Percentiles rank a stretch among this genome's conserved stretches.
Conservation (phyloP, 116 monocot species). For the Iris pallida region DNA sequence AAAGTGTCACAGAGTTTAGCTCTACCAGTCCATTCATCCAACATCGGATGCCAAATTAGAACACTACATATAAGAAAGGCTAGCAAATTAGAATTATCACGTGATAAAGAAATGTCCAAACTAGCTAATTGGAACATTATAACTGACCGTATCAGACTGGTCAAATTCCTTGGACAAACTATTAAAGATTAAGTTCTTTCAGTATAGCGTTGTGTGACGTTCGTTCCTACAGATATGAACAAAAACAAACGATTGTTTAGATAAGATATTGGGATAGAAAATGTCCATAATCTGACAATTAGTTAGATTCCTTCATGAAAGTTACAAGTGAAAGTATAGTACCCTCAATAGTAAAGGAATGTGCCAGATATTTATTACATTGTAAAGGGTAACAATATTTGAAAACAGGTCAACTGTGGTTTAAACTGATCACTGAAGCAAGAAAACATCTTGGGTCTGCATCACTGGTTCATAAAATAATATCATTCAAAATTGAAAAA, state of each 20-base stretch:
- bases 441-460: no score
- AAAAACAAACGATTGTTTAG: background rate
- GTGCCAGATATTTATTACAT: conserved; percentile 98
- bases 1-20: conserved; percentile 68
- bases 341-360: conserved; percentile 90
- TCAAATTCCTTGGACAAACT: conserved; percentile 37
- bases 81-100: background rate
- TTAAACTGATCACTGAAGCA: no score
- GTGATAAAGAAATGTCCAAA: background rate
- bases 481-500: no score
- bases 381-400: conserved; percentile 78
- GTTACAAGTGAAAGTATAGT: background rate
- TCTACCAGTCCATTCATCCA: conserved; percentile 65
- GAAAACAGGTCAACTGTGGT: no score
- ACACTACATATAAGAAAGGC: conserved; percentile 25
- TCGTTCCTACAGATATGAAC: conserved; percentile 54
- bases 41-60: conserved; percentile 29
- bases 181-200: conserved; percentile 63
- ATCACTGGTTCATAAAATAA: no score
- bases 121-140: background rate
- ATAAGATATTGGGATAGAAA: background rate
- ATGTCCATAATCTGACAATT: background rate
- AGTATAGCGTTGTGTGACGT: conserved; percentile 82
- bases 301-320: no score
- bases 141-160: background rate